Conservation (phyloP, 108 stramenopile species). For the Nitzschia sp. region DNA sequence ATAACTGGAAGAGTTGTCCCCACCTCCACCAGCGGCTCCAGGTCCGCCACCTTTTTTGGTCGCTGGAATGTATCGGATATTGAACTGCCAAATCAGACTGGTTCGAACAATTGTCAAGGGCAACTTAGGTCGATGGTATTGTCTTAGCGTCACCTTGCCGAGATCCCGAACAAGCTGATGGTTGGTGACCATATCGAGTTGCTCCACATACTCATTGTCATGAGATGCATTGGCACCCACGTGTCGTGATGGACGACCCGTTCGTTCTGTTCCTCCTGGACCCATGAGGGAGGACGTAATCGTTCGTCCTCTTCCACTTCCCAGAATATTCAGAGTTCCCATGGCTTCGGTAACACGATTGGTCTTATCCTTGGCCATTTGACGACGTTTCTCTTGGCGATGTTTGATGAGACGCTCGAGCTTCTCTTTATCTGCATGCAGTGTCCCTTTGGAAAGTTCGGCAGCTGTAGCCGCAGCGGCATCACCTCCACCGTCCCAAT, state of each 20-base stretch:
- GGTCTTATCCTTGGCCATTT: slow-evolving; percentile 87
- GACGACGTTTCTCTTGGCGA: slow-evolving; percentile 70
- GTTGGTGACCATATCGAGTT: slow-evolving; percentile 80
- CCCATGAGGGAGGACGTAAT: slow-evolving; percentile 88
- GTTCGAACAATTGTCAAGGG: slow-evolving; percentile 60
- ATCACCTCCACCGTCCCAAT: slow-evolving; percentile 32
- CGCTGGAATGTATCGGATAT: slow-evolving; percentile 51
- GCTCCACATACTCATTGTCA: slow-evolving; percentile 83
- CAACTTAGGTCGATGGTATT: slow-evolving; percentile 82
- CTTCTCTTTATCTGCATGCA: slow-evolving; percentile 59
- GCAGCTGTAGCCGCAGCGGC: slow-evolving; percentile 55
- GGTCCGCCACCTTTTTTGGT: slow-evolving; percentile 34
- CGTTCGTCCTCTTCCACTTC: slow-evolving; percentile 75
- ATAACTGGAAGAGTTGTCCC: slow-evolving; percentile 58
- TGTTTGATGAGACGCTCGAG: slow-evolving; percentile 66
- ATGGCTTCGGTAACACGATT: slow-evolving; percentile 81
- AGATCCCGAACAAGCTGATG: slow-evolving; percentile 68
- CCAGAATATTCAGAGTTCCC: slow-evolving; percentile 59
- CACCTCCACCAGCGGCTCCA: slow-evolving; percentile 22
- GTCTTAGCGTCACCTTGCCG: slow-evolving; percentile 57
- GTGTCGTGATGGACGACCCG: slow-evolving; percentile 68
- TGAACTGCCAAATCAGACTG: slow-evolving; percentile 77
- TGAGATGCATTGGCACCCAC: slow-evolving; percentile 53
- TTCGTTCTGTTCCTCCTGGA: slow-evolving; percentile 87
- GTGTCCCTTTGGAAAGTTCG: slow-evolving; percentile 43